Base-by-base conservation (phyloP, 495 filamentous ascomycete genomes). In the Penicillium malachiteum region DNA sequence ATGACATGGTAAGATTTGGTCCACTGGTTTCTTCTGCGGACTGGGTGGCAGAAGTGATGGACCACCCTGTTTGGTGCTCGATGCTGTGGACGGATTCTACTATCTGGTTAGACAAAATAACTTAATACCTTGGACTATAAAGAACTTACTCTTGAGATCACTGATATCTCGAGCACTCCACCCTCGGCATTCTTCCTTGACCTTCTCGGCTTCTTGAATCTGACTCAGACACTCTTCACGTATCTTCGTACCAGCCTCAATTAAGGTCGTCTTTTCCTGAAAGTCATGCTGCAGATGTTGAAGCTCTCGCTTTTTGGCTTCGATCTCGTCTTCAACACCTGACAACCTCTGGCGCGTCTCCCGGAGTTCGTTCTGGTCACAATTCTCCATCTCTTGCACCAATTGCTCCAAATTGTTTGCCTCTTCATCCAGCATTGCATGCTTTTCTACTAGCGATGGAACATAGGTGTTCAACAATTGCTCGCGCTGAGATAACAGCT, bases 141-240 rank as follows among this genome's bases (percentile, higher is more conserved):
- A 32, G 49, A 13, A 60, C 79, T 63, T 72, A 90, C 88, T 80
- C 78, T 92, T 90, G 7, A 93, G 74, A 21, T 78, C 77, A 49
- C 71, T 77, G 51, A 97, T 87, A 66, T 97, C 94, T 14, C 76
- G 81, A 31, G 85, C 80, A 55, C 85, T 94, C 89, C 92, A 96
- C 17, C 94, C 92, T 14, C 92, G 83, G 67, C 87, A 96, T 61
- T 94, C 86, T 67, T 96, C 90, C 57, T 87, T 84, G 35, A 95
- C 76, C 52, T 85, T 86, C 63, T 97, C 91, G 0, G 93, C 91
- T 60, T 92, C 86, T 50, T 82, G 78, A 52, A 96, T 97, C 33
- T 92, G 89, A 5, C 81, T 79, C 16, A 82, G 56, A 61, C 76
- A 92, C 60, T 84, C 78, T 52, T 86, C 74, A 63, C 91, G 93